These are phyloP conservation scores for Gossypium sturtianum DNA, from an alignment of 345 rosid genomes.

Conservation along the genomic window DNA sequence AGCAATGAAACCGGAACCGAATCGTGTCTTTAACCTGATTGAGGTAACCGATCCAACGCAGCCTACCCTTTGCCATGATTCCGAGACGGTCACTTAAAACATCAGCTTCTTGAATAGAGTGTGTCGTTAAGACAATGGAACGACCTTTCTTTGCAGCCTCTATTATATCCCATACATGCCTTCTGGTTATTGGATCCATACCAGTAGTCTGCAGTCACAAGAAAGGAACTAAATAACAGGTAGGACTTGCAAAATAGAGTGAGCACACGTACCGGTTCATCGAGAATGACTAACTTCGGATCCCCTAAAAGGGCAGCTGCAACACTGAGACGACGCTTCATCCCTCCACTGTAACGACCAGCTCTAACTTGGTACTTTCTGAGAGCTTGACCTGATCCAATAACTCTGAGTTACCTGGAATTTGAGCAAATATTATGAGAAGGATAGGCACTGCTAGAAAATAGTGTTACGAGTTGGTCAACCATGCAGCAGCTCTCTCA, in stretches of 20 bases:
- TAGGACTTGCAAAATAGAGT: no score
- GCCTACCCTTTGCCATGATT: constrained; percentile 94
- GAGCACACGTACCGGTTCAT: constrained; percentile 56
- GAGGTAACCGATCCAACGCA: constrained; percentile 65
- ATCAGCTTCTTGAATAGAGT: constrained; percentile 96
- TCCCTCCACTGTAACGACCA: constrained; percentile 92
- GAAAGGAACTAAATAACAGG: not conserved
- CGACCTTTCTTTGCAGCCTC: constrained; percentile 77
- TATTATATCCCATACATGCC: constrained; percentile 92
- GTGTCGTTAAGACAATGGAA: constrained; percentile 76
- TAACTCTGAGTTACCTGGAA: constrained; percentile 55
- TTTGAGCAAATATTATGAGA: not conserved
- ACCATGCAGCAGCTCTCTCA: constrained; percentile 24
- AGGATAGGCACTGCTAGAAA: not conserved
- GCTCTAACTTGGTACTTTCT: constrained; percentile 66
- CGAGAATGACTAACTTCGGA: constrained; percentile 81
- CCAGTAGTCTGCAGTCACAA: constrained; percentile 59
- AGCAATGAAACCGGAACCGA: constrained; percentile 82
- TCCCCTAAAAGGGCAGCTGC: constrained; percentile 83
- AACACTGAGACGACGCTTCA: constrained; percentile 92
- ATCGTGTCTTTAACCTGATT: constrained; percentile 78
- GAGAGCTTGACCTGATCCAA: constrained; percentile 65
- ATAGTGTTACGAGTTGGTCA: no score
- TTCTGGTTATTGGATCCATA: constrained; percentile 91
- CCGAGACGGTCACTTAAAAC: constrained; percentile 83